Conservation (phyloP, 495 filamentous ascomycete species). For the Penicillium malachiteum region DNA sequence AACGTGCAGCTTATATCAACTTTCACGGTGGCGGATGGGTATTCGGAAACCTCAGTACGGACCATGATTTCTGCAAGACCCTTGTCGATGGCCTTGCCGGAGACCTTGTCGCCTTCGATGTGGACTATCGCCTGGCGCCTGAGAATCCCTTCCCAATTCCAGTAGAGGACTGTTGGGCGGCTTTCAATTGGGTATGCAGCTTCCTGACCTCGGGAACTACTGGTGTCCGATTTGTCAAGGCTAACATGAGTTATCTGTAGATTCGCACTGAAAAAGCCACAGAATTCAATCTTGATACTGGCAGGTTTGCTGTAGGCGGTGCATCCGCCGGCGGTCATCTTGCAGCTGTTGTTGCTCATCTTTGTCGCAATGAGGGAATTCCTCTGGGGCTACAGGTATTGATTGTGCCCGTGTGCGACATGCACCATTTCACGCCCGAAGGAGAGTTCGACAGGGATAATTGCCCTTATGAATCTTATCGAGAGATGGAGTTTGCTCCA, state of each 20-base stretch:
- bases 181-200: slow-evolving; percentile 40
- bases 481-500: slow-evolving; percentile 40
- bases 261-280: slow-evolving; percentile 31
- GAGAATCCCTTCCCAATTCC: slow-evolving; percentile 37
- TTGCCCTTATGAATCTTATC: slow-evolving; percentile 39
- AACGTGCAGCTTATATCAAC: slow-evolving; percentile 39
- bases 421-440: slow-evolving; percentile 37
- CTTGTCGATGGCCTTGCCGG: slow-evolving; percentile 36
- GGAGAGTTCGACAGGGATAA: slow-evolving; percentile 35
- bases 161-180: slow-evolving; percentile 39
- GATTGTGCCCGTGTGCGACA: slow-evolving; percentile 37
- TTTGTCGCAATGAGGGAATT: slow-evolving; percentile 36
- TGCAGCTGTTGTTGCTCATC: slow-evolving; percentile 36
- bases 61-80: slow-evolving; percentile 40
- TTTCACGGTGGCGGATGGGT: slow-evolving; percentile 45
- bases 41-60: slow-evolving; percentile 32
- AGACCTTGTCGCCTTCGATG: slow-evolving; percentile 38
- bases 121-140: slow-evolving; percentile 40
- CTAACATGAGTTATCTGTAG: slow-evolving; percentile 13
- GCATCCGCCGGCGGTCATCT: slow-evolving; percentile 41
- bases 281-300: slow-evolving; percentile 33
- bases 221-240: background rate
- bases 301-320: slow-evolving; percentile 35
- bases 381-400: slow-evolving; percentile 36
- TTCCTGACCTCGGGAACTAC: background rate